These are phyloP conservation scores for Pythium aristosporum DNA, from an alignment of 352 stramenopile species.

Conservation along the genomic window DNA sequence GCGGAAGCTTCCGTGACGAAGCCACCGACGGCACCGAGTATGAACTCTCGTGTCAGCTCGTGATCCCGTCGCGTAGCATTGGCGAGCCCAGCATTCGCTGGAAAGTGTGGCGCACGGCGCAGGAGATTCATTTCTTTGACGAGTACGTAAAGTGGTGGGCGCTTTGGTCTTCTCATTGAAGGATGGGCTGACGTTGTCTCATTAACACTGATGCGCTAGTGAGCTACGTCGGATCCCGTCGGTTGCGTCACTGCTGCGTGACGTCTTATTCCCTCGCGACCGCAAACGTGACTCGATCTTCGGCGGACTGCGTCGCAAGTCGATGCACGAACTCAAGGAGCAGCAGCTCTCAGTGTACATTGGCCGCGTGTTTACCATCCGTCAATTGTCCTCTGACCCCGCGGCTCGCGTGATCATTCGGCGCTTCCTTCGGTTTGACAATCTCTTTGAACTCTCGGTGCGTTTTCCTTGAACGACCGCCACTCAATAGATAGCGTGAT, in stretches of 20 bases:
- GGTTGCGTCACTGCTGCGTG: slow-evolving; percentile 47
- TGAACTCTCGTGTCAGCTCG: slow-evolving; percentile 69
- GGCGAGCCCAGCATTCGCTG: slow-evolving; percentile 75
- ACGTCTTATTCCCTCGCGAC: slow-evolving; percentile 58
- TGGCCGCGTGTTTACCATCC: slow-evolving; percentile 32
- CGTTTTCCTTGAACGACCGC: not conserved
- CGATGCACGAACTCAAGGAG: slow-evolving; percentile 61
- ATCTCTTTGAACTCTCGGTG: slow-evolving; percentile 70
- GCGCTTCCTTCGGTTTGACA: slow-evolving; percentile 62
- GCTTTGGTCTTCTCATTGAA: not conserved
- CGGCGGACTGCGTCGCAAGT: slow-evolving; percentile 64
- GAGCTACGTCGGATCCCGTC: slow-evolving; percentile 41
- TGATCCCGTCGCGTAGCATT: slow-evolving; percentile 44
- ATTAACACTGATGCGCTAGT: slow-evolving; percentile 25
- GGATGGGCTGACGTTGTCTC: not conserved
- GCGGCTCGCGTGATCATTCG: slow-evolving; percentile 22
- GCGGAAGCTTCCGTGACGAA: slow-evolving; percentile 54
- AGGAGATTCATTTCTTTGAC: slow-evolving; percentile 65
- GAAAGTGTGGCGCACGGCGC: slow-evolving; percentile 76
- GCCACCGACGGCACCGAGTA: slow-evolving; percentile 63
- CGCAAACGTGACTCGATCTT: slow-evolving; percentile 77
- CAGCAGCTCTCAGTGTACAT: slow-evolving; percentile 76
- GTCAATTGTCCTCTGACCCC: slow-evolving; percentile 22
- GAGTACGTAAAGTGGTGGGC: slow-evolving; percentile 51
- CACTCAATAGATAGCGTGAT: not conserved